Evolutionary conservation across 106 monocot genomes (phyloP).

Genomic region (Acorus calamus): DNA sequence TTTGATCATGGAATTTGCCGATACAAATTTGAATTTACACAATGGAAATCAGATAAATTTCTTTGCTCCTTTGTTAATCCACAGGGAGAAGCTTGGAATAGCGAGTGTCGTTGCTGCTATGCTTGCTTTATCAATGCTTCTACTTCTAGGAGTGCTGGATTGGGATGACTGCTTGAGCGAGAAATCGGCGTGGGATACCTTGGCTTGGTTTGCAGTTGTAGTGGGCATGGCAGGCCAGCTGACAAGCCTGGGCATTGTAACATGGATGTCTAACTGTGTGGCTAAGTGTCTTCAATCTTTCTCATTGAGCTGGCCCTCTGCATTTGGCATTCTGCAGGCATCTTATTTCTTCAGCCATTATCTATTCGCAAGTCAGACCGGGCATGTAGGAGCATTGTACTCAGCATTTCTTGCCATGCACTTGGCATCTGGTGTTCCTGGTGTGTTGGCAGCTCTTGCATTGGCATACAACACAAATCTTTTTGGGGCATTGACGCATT

Average conservation of each 20-base stretch:
- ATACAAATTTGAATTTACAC: no score
- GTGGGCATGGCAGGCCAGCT: constrained; percentile 96
- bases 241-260: constrained; percentile 67
- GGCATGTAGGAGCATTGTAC: constrained; percentile 95
- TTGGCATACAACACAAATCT: constrained; percentile 96
- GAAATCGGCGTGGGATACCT: constrained; percentile 95
- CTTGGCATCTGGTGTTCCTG: constrained; percentile 85
- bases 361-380: constrained; percentile 96
- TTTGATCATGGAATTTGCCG: no score
- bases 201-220: constrained; percentile 95
- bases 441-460: constrained; percentile 69
- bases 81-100: constrained; percentile 60
- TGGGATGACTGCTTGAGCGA: constrained; percentile 97
- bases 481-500: constrained; percentile 87
- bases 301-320: constrained; percentile 88
- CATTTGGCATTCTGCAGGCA: constrained; percentile 70
- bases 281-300: constrained; percentile 70
- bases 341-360: constrained; percentile 94
- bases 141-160: constrained; percentile 75
- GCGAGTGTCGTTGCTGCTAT: constrained; percentile 92
- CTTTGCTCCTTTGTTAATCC: constrained; percentile 2
- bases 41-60: no score
- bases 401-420: constrained; percentile 98
- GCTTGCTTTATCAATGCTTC: constrained; percentile 86
- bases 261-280: constrained; percentile 89